Evolutionary conservation across 2,329 filamentous ascomycete species (phyloP).

Genomic region (Calonectria leucothoes): DNA sequence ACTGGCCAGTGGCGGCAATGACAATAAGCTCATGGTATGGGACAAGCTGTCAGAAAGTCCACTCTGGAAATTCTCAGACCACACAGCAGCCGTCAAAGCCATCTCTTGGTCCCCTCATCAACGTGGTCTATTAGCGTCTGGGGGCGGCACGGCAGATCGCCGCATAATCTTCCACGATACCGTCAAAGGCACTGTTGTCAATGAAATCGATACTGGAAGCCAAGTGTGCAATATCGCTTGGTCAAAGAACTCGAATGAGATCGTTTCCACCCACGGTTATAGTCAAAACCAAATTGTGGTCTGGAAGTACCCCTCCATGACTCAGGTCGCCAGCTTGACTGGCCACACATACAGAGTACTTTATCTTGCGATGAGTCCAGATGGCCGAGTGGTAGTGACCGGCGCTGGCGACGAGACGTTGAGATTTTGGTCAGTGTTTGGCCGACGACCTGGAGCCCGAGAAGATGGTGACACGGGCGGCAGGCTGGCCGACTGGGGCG

Average conservation of each 20-base stretch:
- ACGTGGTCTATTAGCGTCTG: conserved; percentile 91
- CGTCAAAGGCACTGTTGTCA: conserved; percentile 80
- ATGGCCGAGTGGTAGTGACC: conserved; percentile 93
- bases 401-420: conserved; percentile 97
- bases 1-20: conserved; percentile 94
- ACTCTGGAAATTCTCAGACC: conserved; percentile 92
- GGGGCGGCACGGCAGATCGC: conserved; percentile 93
- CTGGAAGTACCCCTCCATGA: conserved; percentile 99
- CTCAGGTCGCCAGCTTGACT: conserved; percentile 93
- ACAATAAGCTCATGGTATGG: conserved; percentile 99
- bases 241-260: conserved; percentile 97
- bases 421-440: conserved; percentile 97
- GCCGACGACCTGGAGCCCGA: conserved; percentile 78
- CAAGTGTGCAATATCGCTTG: conserved; percentile 99
- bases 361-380: conserved; percentile 97
- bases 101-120: conserved; percentile 99
- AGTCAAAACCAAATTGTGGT: conserved; percentile 99
- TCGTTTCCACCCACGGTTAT: conserved; percentile 97
- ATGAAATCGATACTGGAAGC: conserved; percentile 94
- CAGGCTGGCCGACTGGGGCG: conserved; percentile 81
- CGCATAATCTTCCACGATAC: conserved; percentile 99
- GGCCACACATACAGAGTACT: conserved; percentile 97
- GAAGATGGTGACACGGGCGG: conserved; percentile 74
- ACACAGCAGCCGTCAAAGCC: conserved; percentile 96
- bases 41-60: conserved; percentile 94